Evolutionary conservation across 2,329 filamentous ascomycete genomes (phyloP).

Genomic region (Dactylonectria macrodidyma): DNA sequence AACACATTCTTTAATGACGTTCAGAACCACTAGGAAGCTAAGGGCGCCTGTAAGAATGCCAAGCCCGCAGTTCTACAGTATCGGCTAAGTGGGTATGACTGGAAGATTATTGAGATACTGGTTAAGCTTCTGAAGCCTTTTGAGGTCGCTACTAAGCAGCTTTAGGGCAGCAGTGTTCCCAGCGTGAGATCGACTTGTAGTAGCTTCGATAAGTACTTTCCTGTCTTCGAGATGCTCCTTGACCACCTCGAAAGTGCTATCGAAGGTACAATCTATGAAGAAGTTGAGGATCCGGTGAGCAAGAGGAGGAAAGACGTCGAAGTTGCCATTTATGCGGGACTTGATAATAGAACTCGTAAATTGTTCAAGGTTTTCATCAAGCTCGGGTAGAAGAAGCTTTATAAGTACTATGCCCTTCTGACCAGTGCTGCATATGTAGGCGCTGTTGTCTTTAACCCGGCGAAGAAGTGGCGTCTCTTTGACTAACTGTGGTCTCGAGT

Average conservation of each 20-base stretch:
- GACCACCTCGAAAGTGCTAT: conserved; percentile 4
- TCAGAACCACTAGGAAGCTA: background rate
- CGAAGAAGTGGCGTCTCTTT: too few relatives aligned
- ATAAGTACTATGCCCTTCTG: too few relatives aligned
- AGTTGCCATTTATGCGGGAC: too few relatives aligned
- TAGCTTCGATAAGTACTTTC: conserved; percentile 6
- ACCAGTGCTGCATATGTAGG: too few relatives aligned
- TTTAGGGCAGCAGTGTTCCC: too few relatives aligned
- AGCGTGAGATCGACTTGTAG: background rate
- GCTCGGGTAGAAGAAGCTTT: too few relatives aligned
- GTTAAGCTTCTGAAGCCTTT: conserved; percentile 5
- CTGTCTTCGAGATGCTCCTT: conserved; percentile 13
- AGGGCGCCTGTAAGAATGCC: background rate
- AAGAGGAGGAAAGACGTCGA: too few relatives aligned
- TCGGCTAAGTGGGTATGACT: conserved; percentile 7
- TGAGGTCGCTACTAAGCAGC: background rate
- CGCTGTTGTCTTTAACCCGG: too few relatives aligned
- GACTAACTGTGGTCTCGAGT: too few relatives aligned
- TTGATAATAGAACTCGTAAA: too few relatives aligned
- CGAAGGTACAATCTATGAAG: conserved; percentile 5
- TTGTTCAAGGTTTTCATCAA: too few relatives aligned
- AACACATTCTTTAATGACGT: conserved; percentile 7
- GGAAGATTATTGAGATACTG: conserved; percentile 3
- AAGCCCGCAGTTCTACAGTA: conserved; percentile 4
- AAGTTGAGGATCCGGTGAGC: too few relatives aligned